Evolutionary conservation across 495 filamentous ascomycete species (phyloP).

Genomic region (Hypoxylon cercidicola): DNA sequence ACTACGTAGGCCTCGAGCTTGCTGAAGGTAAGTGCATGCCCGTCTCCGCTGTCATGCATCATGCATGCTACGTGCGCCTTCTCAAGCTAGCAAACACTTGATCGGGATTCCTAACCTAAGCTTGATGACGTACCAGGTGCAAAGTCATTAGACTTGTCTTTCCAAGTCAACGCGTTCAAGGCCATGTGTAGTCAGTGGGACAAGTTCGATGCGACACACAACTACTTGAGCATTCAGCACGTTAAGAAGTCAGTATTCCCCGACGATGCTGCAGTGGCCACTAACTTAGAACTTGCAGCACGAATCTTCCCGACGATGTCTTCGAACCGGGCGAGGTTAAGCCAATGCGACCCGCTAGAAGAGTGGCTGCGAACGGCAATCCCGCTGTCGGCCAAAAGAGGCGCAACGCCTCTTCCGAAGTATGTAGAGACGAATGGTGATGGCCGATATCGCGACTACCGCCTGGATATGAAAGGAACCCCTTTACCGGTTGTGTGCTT

Average conservation of each 20-base stretch:
- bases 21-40: slow-evolving; percentile 66
- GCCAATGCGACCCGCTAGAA: slow-evolving; percentile 70
- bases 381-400: slow-evolving; percentile 45
- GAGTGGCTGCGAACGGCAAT: slow-evolving; percentile 36
- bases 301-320: slow-evolving; percentile 87
- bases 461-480: slow-evolving; percentile 41
- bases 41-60: slow-evolving; percentile 57
- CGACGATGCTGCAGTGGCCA: slow-evolving; percentile 15
- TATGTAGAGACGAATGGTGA: slow-evolving; percentile 45
- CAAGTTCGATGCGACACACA: slow-evolving; percentile 64
- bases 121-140: slow-evolving; percentile 52
- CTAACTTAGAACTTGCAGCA: slow-evolving; percentile 60
- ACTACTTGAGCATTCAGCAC: slow-evolving; percentile 74
- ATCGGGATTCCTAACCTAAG: slow-evolving; percentile 49
- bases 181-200: slow-evolving; percentile 71
- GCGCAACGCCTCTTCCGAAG: slow-evolving; percentile 47
- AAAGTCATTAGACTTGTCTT: slow-evolving; percentile 74
- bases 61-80: slow-evolving; percentile 63
- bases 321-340: slow-evolving; percentile 83
- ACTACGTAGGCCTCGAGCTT: slow-evolving; percentile 85
- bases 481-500: slow-evolving; percentile 38
- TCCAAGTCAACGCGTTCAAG: slow-evolving; percentile 79
- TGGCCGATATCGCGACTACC: slow-evolving; percentile 40
- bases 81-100: slow-evolving; percentile 54
- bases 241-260: slow-evolving; percentile 74